phyloP scores from a whole-genome alignment of 306 rosid species.

The Carpinus fangiana region DNA sequence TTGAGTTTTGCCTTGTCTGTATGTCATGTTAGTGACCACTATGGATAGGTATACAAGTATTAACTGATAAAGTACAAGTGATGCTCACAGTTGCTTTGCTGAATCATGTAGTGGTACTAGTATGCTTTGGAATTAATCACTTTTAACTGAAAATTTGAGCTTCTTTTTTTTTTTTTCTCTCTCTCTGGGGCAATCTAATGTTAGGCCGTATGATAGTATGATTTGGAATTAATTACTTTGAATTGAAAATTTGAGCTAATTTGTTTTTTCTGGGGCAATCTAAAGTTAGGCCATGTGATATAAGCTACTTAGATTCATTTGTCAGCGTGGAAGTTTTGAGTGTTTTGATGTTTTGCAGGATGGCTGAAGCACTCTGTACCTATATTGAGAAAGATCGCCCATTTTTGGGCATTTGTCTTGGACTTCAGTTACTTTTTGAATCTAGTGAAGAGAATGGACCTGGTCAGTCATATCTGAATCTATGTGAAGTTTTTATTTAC shows the following conservation, averaged over 20 bases:
- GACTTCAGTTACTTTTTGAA: conserved; percentile 94
- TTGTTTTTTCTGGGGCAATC: background rate
- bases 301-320: conserved; percentile 8
- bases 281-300: background rate
- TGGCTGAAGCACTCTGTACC: conserved; percentile 83
- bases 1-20: no score
- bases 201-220: background rate
- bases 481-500: background rate
- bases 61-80: no score
- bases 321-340: conserved; percentile 11
- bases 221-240: background rate
- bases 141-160: background rate
- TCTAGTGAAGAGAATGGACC: conserved; percentile 93
- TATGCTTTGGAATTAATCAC: background rate
- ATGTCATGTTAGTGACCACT: background rate
- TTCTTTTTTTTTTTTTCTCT: no score
- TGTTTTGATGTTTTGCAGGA: conserved; percentile 46
- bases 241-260: background rate
- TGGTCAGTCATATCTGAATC: conserved; percentile 47
- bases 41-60: background rate
- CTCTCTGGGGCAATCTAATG: background rate
- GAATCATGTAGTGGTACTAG: background rate
- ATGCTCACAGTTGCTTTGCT: background rate
- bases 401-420: conserved; percentile 93
- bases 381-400: conserved; percentile 87